These are phyloP conservation scores for Russula abietina DNA, from an alignment of 768 basidiomycete genomes.

Conservation along the genomic window DNA sequence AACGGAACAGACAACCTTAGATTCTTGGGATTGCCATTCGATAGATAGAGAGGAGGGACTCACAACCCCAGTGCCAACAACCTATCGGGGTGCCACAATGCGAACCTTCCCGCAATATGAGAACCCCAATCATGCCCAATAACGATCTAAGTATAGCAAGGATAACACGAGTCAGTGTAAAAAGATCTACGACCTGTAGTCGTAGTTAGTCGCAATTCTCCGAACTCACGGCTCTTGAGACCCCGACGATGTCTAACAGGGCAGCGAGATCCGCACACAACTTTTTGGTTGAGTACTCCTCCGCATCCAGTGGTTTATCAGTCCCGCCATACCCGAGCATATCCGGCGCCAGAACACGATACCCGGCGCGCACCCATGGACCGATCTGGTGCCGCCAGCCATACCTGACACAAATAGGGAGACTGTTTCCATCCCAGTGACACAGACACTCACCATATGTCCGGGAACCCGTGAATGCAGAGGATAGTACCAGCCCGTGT, in stretches of 20 bases:
- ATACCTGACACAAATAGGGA: constrained; percentile 3
- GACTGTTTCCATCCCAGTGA: background rate
- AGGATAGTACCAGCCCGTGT: constrained; percentile 50
- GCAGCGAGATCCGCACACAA: constrained; percentile 33
- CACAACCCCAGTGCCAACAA: constrained; percentile 55
- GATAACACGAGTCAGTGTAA: background rate
- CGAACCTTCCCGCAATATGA: constrained; percentile 55
- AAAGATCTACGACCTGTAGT: too few species aligned
- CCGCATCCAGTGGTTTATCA: constrained; percentile 35
- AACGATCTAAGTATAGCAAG: constrained; percentile 40
- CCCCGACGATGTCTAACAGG: constrained; percentile 31
- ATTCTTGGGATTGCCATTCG: background rate
- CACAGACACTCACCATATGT: constrained; percentile 39
- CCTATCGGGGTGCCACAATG: constrained; percentile 65
- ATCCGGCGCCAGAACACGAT: constrained; percentile 43
- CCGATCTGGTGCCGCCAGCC: constrained; percentile 40
- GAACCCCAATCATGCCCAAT: constrained; percentile 84
- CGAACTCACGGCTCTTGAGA: constrained; percentile 28
- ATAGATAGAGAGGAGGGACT: constrained; percentile 6
- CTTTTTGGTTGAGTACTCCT: constrained; percentile 27
- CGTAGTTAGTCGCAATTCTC: too few species aligned
- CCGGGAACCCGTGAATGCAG: constrained; percentile 81
- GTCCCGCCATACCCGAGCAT: constrained; percentile 44
- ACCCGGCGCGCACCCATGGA: constrained; percentile 37
- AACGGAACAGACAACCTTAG: constrained; percentile 62